phyloP scores from a whole-genome alignment of 2,329 filamentous ascomycete species.

The Trichoderma afroharzianum region DNA sequence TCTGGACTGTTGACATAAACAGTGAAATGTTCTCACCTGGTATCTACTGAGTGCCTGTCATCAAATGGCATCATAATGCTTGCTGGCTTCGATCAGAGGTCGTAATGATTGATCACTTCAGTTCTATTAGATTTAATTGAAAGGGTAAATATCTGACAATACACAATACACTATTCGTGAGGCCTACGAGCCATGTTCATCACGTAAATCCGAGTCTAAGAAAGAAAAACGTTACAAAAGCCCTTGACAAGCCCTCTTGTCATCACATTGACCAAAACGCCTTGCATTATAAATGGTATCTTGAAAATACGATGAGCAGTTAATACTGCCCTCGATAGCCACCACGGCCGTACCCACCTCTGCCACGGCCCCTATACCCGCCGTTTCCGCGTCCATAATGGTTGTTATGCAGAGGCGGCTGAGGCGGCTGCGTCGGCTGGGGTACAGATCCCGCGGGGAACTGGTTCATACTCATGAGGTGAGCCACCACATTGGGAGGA shows the following conservation, averaged over 20 bases:
- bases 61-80: not conserved
- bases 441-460: not conserved
- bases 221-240: not conserved
- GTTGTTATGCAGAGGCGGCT: slow-evolving; percentile 23
- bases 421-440: slow-evolving; percentile 17
- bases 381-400: slow-evolving; percentile 25
- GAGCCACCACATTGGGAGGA: slow-evolving; percentile 19
- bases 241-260: not conserved
- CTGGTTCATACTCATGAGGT: slow-evolving; percentile 25
- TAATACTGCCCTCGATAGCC: slow-evolving; percentile 23
- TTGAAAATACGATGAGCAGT: not conserved
- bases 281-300: not conserved
- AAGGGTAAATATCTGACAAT: not conserved
- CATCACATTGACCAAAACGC: not conserved
- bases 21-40: not conserved
- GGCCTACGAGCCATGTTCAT: not conserved
- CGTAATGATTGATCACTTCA: no score
- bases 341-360: slow-evolving; percentile 33
- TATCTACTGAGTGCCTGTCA: no score
- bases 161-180: not conserved
- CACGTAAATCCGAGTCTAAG: not conserved
- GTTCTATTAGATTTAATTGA: not conserved
- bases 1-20: not conserved
- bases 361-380: slow-evolving; percentile 28
- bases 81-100: no score